Evolutionary conservation across 1,139 yeast species (phyloP).

Genomic region (Candida neerlandica): DNA sequence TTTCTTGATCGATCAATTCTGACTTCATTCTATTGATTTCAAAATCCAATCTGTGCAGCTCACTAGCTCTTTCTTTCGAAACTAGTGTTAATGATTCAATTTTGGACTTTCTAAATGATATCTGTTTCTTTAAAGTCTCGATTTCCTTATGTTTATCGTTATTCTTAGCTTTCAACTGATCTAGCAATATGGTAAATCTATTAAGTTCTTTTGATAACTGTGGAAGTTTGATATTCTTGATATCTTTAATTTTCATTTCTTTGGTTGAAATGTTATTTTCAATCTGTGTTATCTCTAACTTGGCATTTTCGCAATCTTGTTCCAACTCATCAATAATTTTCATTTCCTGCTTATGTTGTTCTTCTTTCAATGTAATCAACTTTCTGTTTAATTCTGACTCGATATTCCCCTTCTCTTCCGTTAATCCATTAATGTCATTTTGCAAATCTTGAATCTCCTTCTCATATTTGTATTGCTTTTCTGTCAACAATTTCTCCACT

Average conservation of each 20-base stretch:
- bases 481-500: slow-evolving; percentile 37
- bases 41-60: slow-evolving; percentile 6
- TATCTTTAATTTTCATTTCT: slow-evolving; percentile 1
- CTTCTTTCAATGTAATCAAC: slow-evolving; percentile 30
- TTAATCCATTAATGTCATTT: slow-evolving; percentile 15
- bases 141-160: slow-evolving; percentile 13
- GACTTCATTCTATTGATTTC: slow-evolving; percentile 25
- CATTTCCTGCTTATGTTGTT: slow-evolving; percentile 23
- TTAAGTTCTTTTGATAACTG: slow-evolving; percentile 6
- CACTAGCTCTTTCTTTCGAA: slow-evolving; percentile 5
- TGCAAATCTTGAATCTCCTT: slow-evolving; percentile 21
- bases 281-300: slow-evolving; percentile 11
- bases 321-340: slow-evolving; percentile 24
- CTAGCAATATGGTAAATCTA: slow-evolving; percentile 9
- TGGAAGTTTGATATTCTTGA: slow-evolving; percentile 3
- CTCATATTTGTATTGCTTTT: slow-evolving; percentile 29
- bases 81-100: background rate
- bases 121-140: background rate
- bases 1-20: slow-evolving; percentile 15
- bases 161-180: slow-evolving; percentile 12
- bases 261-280: background rate
- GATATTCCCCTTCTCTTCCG: slow-evolving; percentile 12
- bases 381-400: slow-evolving; percentile 26
- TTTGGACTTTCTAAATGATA: background rate
- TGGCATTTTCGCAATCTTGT: slow-evolving; percentile 14